These are phyloP conservation scores for Hypoxylon sp. DNA, from an alignment of 2,329 filamentous ascomycete genomes.

Conservation along the genomic window DNA sequence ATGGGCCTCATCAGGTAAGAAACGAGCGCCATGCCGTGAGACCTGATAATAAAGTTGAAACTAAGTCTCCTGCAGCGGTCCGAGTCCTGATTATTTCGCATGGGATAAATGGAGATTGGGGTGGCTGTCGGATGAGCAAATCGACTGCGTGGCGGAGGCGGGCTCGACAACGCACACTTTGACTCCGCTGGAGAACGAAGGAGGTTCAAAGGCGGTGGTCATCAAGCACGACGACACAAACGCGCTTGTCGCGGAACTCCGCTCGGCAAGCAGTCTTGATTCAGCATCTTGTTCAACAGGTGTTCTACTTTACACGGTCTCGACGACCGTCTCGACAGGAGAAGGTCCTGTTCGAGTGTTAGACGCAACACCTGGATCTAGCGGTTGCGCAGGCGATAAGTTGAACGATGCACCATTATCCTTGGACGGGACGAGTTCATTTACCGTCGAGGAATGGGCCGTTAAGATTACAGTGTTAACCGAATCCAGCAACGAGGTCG, in stretches of 20 bases:
- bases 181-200: slow-evolving; percentile 35
- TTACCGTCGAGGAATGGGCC: slow-evolving; percentile 36
- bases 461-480: slow-evolving; percentile 40
- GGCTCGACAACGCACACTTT: slow-evolving; percentile 44
- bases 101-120: slow-evolving; percentile 53
- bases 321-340: slow-evolving; percentile 43
- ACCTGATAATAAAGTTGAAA: neutral
- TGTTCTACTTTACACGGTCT: slow-evolving; percentile 49
- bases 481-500: slow-evolving; percentile 30
- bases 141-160: slow-evolving; percentile 45
- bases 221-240: slow-evolving; percentile 39
- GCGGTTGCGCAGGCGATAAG: slow-evolving; percentile 42
- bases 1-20: slow-evolving; percentile 47
- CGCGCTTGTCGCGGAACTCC: slow-evolving; percentile 47
- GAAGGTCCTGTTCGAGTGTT: slow-evolving; percentile 47
- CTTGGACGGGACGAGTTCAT: slow-evolving; percentile 33
- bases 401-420: slow-evolving; percentile 48
- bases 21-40: neutral
- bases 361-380: slow-evolving; percentile 44
- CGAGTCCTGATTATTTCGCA: slow-evolving; percentile 49
- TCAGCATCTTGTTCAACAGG: slow-evolving; percentile 44
- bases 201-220: slow-evolving; percentile 43
- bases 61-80: slow-evolving; percentile 35
- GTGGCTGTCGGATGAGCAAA: slow-evolving; percentile 47
- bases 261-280: slow-evolving; percentile 42